Evolutionary conservation across 768 basidiomycete genomes (phyloP), one percentile per base, ranked within the genome.

Genomic region (Amanita pallidorosea): DNA sequence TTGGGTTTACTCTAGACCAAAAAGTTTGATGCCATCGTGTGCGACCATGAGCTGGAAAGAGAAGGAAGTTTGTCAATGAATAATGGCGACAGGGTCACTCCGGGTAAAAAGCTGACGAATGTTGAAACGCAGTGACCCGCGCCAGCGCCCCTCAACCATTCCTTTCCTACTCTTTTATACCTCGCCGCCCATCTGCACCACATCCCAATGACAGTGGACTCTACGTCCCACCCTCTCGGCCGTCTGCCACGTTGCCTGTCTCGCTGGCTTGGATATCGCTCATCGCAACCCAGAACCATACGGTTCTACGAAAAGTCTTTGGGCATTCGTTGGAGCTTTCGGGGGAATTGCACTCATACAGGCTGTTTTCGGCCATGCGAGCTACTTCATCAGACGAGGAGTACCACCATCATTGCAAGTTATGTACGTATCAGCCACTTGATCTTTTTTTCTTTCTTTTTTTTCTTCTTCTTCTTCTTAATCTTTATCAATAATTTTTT

Each of bases 311-410:
- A 70, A 17, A 55, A 73, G 71, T 69, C 31, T 74, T 7, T 79
- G 76, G 76, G 74, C 77, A 0, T 79, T 76, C 56, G 56, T 79
- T 12, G 75, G 71, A 23, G 68, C 78, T 1, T 78, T 79, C 57
- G 66, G 67, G 46, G 75, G 74, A 4, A 68, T 79, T 45, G 67
- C 75, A 0, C 51, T 72, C 34, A 67, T 80, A 42, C 76, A 79
- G 51, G 75, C 70, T 6, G 60, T 74, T 8, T 79, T 79, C 53
- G 67, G 65, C 20, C 69, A 75, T 23, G 64, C 72, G 3, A 67
- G 67, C 5, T 76, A 75, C 53, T 79, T 80, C 57, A 59, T 71
- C 5, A 58, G 66, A 47, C 59, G 71, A 29, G 65, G 65, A 15
- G 75, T 76, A 1, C 77, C 76, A 0, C 58, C 1, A 71, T 78